Conservation (phyloP, 805 yeast species). For the Pachysolen tannophilus region DNA sequence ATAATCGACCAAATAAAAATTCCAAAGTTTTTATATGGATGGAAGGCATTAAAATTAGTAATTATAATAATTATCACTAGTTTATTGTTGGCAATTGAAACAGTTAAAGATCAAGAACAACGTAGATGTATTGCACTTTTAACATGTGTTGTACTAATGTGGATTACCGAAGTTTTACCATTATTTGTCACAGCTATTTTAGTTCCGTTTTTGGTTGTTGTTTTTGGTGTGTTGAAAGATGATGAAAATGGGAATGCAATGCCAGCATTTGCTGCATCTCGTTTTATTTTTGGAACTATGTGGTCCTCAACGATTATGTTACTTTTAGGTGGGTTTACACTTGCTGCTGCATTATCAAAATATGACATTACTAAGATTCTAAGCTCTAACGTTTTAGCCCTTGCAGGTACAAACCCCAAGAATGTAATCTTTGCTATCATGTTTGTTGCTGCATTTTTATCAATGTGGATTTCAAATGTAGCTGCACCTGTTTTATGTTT, state of each 20-base stretch:
- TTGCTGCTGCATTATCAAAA: constrained; percentile 48
- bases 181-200: constrained; percentile 40
- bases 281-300: constrained; percentile 39
- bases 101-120: constrained; percentile 54
- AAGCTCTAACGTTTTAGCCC: constrained; percentile 38
- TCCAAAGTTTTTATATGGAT: constrained; percentile 40
- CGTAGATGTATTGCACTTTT: constrained; percentile 60
- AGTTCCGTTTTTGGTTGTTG: constrained; percentile 38
- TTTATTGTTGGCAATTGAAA: constrained; percentile 46
- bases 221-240: constrained; percentile 41
- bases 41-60: constrained; percentile 40
- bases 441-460: constrained; percentile 42
- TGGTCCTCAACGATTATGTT: constrained; percentile 47
- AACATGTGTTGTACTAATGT: constrained; percentile 42
- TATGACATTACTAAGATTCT: constrained; percentile 43
- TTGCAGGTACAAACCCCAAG: constrained; percentile 44
- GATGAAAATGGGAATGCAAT: constrained; percentile 34
- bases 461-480: constrained; percentile 53
- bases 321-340: constrained; percentile 45
- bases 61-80: constrained; percentile 45
- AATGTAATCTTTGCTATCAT: constrained; percentile 39
- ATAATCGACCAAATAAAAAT: constrained; percentile 25
- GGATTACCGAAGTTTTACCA: constrained; percentile 48
- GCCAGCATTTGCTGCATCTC: constrained; percentile 33
- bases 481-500: constrained; percentile 50